A percentile compares a stretch with the other conserved stretches of the same genome.
phyloP scores from a whole-genome alignment of 106 monocot species.

The Iris macrosiphon region DNA sequence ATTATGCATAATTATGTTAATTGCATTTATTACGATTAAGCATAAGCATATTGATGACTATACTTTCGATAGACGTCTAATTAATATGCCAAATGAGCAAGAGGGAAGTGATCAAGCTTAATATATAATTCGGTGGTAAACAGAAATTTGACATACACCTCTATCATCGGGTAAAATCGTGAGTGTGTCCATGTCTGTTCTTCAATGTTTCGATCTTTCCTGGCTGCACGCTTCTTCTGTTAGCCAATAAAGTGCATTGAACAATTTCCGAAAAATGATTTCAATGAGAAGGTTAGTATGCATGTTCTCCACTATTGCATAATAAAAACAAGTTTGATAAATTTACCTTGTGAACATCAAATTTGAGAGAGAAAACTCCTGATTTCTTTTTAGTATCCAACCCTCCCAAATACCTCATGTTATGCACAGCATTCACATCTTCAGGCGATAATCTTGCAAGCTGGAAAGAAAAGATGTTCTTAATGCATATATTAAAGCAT shows the following conservation, averaged over 20 bases:
- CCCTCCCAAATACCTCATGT: slow-evolving; percentile 75
- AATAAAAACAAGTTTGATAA: too few relatives aligned
- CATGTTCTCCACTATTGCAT: too few relatives aligned
- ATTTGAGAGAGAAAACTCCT: slow-evolving; percentile 82
- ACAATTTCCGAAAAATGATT: background rate
- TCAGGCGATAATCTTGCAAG: slow-evolving; percentile 79
- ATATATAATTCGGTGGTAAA: slow-evolving; percentile 2
- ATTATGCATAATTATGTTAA: too few relatives aligned
- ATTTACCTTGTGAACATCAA: slow-evolving; percentile 68
- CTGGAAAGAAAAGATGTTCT: too few relatives aligned
- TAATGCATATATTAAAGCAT: too few relatives aligned
- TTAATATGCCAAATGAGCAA: too few relatives aligned
- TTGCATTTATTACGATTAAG: too few relatives aligned
- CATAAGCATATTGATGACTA: too few relatives aligned
- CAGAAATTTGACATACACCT: slow-evolving; percentile 35
- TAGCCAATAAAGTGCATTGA: slow-evolving; percentile 10
- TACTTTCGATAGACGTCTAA: too few relatives aligned
- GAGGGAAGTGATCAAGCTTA: too few relatives aligned
- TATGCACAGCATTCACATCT: slow-evolving; percentile 94
- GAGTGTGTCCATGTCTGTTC: slow-evolving; percentile 79
- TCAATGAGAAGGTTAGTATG: too few relatives aligned
- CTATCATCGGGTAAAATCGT: slow-evolving; percentile 91
- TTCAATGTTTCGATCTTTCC: slow-evolving; percentile 73
- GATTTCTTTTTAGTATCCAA: slow-evolving; percentile 68
- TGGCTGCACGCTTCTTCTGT: slow-evolving; percentile 76